phyloP scores from a whole-genome alignment of 129 eudicot genomes.

The Tagetes erecta region DNA sequence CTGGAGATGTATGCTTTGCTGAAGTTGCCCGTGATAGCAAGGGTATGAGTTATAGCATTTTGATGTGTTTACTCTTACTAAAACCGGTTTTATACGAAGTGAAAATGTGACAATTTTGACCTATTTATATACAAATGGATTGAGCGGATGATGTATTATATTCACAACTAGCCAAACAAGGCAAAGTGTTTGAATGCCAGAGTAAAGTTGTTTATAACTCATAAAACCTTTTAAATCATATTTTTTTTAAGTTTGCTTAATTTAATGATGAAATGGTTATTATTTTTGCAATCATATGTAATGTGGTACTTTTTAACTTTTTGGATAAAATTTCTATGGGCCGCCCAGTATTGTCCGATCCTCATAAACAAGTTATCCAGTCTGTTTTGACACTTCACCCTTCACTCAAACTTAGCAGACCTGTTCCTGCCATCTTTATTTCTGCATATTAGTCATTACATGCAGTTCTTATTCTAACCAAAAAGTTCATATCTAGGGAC shows the following conservation, averaged over 20 bases:
- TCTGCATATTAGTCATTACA: not conserved
- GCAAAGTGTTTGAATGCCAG: not conserved
- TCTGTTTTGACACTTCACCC: not conserved
- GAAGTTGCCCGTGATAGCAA: conserved; percentile 87
- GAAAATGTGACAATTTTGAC: not conserved
- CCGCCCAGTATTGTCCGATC: not conserved
- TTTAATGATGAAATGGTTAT: not conserved
- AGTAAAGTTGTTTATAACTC: not conserved
- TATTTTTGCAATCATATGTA: not conserved
- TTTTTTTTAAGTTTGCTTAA: not conserved
- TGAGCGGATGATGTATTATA: not conserved
- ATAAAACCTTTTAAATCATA: not conserved
- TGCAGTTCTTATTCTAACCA: conserved; percentile 14
- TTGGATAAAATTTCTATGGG: not conserved
- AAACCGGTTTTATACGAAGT: not conserved
- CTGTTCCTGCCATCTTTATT: not conserved
- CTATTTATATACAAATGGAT: not conserved
- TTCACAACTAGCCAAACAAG: not conserved
- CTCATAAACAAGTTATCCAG: not conserved
- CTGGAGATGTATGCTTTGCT: conserved; percentile 99
- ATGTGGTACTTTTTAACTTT: not conserved
- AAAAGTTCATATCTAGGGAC: conserved; percentile 52
- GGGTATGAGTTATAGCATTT: conserved; percentile 43
- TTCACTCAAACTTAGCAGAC: not conserved
- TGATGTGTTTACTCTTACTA: not conserved